phyloP scores from a whole-genome alignment of 768 basidiomycete genomes.

The Inosperma sp. region DNA sequence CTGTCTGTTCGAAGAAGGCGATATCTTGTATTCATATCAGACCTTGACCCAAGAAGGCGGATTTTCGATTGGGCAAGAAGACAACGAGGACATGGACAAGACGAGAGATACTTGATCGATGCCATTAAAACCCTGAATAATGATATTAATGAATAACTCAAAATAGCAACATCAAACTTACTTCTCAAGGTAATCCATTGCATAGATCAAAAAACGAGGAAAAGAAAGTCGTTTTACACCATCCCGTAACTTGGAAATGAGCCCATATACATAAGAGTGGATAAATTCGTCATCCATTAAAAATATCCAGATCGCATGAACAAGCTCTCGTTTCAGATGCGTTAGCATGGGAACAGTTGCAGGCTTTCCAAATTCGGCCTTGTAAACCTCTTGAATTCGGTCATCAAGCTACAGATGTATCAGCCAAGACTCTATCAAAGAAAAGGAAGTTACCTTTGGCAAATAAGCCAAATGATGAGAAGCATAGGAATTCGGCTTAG shows the following conservation, averaged over 20 bases:
- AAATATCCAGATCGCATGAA: constrained; percentile 31
- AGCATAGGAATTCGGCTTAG: constrained; percentile 24
- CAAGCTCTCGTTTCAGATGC: constrained; percentile 14
- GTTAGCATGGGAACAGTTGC: background rate
- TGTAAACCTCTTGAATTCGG: constrained; percentile 2
- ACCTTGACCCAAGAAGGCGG: background rate
- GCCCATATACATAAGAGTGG: constrained; percentile 31
- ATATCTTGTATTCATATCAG: background rate
- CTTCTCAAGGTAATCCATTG: constrained; percentile 41
- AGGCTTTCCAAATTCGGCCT: background rate
- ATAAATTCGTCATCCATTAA: constrained; percentile 24
- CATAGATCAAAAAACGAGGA: constrained; percentile 34
- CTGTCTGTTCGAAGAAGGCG: background rate
- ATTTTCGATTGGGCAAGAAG: background rate
- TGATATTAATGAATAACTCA: background rate
- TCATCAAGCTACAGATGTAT: constrained; percentile 2
- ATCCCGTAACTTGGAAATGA: constrained; percentile 30
- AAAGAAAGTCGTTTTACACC: constrained; percentile 26
- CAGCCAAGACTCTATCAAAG: background rate
- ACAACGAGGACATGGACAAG: constrained; percentile 29
- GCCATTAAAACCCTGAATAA: constrained; percentile 24
- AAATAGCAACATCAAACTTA: constrained; percentile 3
- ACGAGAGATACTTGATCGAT: constrained; percentile 28
- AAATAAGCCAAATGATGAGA: constrained; percentile 42
- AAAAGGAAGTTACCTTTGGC: constrained; percentile 21